Conservation (phyloP, 164 flowering plant species). For the Umbilicus rupestris region DNA sequence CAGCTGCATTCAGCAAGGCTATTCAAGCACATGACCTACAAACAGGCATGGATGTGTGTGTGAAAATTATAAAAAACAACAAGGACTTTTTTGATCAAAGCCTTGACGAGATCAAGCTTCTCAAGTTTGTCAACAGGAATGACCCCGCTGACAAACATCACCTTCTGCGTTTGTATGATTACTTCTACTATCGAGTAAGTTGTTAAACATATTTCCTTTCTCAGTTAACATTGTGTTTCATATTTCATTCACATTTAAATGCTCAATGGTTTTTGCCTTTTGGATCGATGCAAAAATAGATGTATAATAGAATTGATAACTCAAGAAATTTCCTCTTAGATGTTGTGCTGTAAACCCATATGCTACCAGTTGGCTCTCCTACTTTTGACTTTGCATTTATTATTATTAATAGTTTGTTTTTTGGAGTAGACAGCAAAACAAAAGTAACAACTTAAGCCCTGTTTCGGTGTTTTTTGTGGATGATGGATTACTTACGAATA, state of each 20-base stretch:
- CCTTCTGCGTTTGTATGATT: slow-evolving; percentile 84
- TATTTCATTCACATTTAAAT: neutral
- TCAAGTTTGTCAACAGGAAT: slow-evolving; percentile 90
- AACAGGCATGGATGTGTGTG: slow-evolving; percentile 97
- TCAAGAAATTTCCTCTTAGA: no score
- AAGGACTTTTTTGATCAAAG: slow-evolving; percentile 98
- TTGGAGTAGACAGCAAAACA: neutral
- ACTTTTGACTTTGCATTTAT: no score
- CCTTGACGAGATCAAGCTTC: slow-evolving; percentile 98
- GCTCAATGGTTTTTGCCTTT: no score
- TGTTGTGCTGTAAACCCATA: no score
- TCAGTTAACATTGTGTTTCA: neutral
- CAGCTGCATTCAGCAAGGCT: slow-evolving; percentile 98
- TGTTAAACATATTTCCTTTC: neutral
- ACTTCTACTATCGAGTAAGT: slow-evolving; percentile 94
- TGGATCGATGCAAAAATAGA: no score
- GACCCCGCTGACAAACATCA: slow-evolving; percentile 98
- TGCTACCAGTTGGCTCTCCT: no score
- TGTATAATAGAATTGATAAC: no score
- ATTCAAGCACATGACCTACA: slow-evolving; percentile 97
- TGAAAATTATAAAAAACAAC: slow-evolving; percentile 94
- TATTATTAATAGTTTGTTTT: neutral
- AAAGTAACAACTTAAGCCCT: neutral
- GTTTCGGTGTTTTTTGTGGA: neutral
- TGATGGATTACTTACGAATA: neutral